Evolutionary conservation across 257 asterid species (phyloP).

Genomic region (Solanum corneliomulleri): DNA sequence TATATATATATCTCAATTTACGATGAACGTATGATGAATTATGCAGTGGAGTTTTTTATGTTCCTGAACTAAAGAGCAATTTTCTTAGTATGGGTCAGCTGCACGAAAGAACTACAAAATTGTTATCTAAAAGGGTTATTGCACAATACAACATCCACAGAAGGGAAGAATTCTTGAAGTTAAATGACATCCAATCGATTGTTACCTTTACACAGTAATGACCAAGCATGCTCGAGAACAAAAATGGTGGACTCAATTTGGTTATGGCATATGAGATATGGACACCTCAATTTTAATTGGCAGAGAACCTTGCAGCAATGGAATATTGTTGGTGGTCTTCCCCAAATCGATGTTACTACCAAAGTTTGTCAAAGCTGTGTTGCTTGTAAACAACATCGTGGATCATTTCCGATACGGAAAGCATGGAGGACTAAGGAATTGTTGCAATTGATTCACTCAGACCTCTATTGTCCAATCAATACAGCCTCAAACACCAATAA

Average conservation of each 20-base stretch:
- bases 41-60: neutral
- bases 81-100: neutral
- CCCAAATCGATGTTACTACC: neutral
- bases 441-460: neutral
- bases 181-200: neutral
- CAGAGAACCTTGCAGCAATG: neutral
- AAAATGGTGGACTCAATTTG: neutral
- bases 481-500: neutral
- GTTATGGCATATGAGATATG: neutral
- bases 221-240: neutral
- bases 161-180: neutral
- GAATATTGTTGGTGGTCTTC: neutral
- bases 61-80: neutral
- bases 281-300: neutral
- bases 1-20: too few species aligned
- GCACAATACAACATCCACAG: neutral
- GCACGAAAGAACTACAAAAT: neutral
- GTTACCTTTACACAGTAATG: neutral
- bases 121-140: neutral
- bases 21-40: too few species aligned
- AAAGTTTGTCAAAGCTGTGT: neutral
- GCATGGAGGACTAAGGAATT: neutral
- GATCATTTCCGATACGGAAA: neutral
- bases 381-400: neutral
- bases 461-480: neutral